phyloP scores from a whole-genome alignment of 257 asterid species.

The Solanum boliviense region DNA sequence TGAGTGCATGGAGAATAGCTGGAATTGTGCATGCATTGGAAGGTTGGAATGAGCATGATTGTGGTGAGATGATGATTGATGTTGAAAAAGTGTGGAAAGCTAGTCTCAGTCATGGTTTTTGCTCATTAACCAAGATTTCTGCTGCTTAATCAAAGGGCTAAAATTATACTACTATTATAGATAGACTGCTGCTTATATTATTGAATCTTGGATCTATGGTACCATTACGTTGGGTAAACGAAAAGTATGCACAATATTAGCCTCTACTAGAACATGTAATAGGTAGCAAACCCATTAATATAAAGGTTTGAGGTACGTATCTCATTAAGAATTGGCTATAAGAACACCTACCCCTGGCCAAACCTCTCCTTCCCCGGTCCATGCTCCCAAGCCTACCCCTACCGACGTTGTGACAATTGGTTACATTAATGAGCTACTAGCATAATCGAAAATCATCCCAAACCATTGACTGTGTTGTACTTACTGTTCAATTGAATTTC shows the following conservation, averaged over 20 bases:
- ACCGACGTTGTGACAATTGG: neutral
- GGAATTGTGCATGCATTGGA: slow-evolving; percentile 70
- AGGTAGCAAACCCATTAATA: neutral
- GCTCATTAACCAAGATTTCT: slow-evolving; percentile 15
- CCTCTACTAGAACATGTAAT: neutral
- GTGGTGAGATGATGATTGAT: slow-evolving; percentile 55
- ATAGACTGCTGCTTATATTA: neutral
- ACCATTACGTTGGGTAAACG: neutral
- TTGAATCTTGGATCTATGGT: neutral
- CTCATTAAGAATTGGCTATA: neutral
- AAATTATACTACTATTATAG: no score
- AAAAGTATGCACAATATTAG: neutral
- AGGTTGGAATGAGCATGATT: slow-evolving; percentile 68
- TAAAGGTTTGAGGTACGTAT: neutral
- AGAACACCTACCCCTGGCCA: neutral
- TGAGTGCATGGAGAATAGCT: slow-evolving; percentile 68
- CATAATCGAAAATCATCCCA: neutral
- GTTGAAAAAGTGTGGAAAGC: slow-evolving; percentile 57
- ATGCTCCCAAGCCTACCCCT: neutral
- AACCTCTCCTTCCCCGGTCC: neutral
- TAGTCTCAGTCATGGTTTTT: slow-evolving; percentile 55
- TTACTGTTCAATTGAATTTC: neutral
- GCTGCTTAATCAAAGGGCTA: neutral
- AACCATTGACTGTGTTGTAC: neutral
- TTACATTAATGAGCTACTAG: neutral